phyloP scores from a whole-genome alignment of 306 rosid genomes.

The Acacia acuminata region DNA sequence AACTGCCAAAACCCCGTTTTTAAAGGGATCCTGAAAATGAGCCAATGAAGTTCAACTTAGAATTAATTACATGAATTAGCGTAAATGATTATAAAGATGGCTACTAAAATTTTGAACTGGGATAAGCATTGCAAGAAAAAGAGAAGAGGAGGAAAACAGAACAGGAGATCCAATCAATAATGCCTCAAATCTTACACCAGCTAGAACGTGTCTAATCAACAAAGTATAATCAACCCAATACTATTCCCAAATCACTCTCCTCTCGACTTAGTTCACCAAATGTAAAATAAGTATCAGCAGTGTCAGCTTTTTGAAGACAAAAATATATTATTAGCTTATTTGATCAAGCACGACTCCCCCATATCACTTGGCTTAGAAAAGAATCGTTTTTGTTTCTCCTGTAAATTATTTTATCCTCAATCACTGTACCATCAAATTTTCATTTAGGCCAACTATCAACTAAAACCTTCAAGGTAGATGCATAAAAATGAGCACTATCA shows the following conservation, averaged over 20 bases:
- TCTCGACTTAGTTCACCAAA: neutral
- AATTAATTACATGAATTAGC: neutral
- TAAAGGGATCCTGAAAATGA: conserved; percentile 81
- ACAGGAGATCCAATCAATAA: neutral
- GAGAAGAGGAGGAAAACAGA: neutral
- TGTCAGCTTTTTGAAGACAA: neutral
- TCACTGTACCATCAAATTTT: neutral
- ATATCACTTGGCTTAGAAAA: neutral
- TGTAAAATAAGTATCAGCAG: neutral
- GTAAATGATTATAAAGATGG: neutral
- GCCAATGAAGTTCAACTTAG: conserved; percentile 22
- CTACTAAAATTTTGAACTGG: conserved; percentile 6
- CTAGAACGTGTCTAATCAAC: neutral
- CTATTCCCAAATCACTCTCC: neutral
- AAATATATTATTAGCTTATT: neutral
- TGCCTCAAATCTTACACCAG: conserved; percentile 2
- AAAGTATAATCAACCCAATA: conserved; percentile 2
- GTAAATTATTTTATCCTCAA: neutral
- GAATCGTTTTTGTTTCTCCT: neutral
- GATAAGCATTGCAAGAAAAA: neutral
- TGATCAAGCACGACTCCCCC: neutral
- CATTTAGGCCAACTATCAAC: conserved; percentile 10
- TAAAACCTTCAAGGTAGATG: neutral
- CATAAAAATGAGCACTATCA: neutral
- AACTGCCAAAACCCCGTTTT: conserved; percentile 79